Evolutionary conservation across 2,329 filamentous ascomycete genomes (phyloP), one percentile per base, ranked within the genome.

Genomic region (Diplodia mutila): DNA sequence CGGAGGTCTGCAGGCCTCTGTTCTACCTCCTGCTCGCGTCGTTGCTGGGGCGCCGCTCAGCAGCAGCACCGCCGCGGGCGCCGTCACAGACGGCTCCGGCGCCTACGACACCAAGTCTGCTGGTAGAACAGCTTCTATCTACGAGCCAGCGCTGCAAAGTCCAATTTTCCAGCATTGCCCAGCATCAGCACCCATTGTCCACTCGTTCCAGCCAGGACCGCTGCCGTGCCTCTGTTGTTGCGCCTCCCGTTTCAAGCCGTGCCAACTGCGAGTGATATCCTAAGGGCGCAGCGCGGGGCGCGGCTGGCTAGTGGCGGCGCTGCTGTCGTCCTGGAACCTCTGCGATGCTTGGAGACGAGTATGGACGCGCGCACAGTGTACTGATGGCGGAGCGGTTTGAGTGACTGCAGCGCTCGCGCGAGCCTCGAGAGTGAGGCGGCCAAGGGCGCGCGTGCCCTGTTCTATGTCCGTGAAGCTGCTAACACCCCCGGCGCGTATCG

Each of bases 391-490:
- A 25, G 59, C 49, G 46, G 25, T 14, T 51, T 48, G 59, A 32
- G 59, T 42, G 59, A 51, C 12, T 51, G 27, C 39, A 49, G 57
- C 39, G 29, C 29, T 51, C 27, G 29, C 9, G 59, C 39, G 27
- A 37, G 9, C 39, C 6, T 46, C 59, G n/a, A 51, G 59, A 63
- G 59, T 63, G 59, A 65, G 63, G 63, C 63, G 49, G 27, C 29
- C 23, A 18, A 23, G 29, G 34, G n/a, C 16, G 42, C 46, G 21
- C 46, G 21, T 46, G 49, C 42, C 49, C 61, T 18, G 42, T 8
- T n/a, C n/a, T 64, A 51, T 25, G 59, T 34, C 23, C 61, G 46
- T 52, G 46, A 49, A 34, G 27, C 37, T 52, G 4, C 18, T 23
- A 27, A 59, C 32, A n/a, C 23, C 57, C 34, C 42, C 18, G 27